These are phyloP conservation scores for Coccomyxa sp. DNA, from an alignment of 139 green algal species.

Conservation along the genomic window DNA sequence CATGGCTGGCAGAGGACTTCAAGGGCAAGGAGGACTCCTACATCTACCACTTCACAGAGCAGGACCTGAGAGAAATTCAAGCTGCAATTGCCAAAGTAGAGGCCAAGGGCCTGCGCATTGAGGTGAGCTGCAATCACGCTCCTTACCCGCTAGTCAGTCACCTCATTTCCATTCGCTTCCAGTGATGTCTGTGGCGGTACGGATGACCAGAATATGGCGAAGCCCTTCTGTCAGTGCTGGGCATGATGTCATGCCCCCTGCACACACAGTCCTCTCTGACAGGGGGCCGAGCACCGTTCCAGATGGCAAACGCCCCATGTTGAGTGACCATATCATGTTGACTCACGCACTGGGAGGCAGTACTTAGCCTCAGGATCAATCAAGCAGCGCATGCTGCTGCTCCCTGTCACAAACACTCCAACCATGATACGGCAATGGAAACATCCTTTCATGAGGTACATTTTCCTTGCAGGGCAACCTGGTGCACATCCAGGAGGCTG, in stretches of 20 bases:
- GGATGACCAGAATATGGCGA: background rate
- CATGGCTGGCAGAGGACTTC: slow-evolving; percentile 9
- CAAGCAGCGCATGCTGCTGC: background rate
- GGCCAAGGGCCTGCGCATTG: background rate
- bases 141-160: background rate
- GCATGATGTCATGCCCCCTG: too few relatives aligned
- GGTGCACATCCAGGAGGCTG: slow-evolving; percentile 1
- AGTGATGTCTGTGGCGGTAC: background rate
- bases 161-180: background rate
- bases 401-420: too few relatives aligned
- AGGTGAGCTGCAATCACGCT: background rate
- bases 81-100: slow-evolving; percentile 4
- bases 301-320: background rate
- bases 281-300: background rate
- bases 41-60: slow-evolving; percentile 4
- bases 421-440: too few relatives aligned
- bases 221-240: too few relatives aligned
- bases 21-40: slow-evolving; percentile 8
- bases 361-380: background rate
- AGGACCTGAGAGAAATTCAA: slow-evolving; percentile 3
- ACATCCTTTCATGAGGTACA: too few relatives aligned
- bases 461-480: slow-evolving; percentile 8
- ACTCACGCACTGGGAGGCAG: background rate
- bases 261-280: background rate
- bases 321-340: background rate